Evolutionary conservation across 352 stramenopile species (phyloP).

Genomic region (Saprolegnia parasitica): DNA sequence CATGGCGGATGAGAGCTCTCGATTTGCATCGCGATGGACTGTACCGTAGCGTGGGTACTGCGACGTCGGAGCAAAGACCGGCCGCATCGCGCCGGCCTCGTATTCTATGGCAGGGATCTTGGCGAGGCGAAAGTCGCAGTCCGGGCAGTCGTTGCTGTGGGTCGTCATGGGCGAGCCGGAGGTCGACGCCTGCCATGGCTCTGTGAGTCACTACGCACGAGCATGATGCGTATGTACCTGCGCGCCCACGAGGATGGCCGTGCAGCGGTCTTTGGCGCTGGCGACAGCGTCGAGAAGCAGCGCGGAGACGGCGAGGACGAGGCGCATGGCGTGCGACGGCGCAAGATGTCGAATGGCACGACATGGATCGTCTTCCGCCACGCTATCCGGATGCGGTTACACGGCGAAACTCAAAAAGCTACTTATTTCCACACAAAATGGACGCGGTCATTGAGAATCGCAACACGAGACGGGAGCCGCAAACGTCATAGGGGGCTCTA

Average conservation of each 20-base stretch:
- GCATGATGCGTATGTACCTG: constrained; percentile 42
- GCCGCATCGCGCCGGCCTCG: constrained; percentile 39
- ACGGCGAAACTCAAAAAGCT: too few species aligned
- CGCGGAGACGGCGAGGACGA: not conserved
- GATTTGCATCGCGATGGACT: not conserved
- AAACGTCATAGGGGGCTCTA: too few species aligned
- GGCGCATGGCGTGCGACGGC: not conserved
- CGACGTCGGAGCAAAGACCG: constrained; percentile 53
- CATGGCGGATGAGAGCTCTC: not conserved
- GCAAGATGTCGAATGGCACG: not conserved
- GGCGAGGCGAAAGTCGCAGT: constrained; percentile 73
- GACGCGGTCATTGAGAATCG: too few species aligned
- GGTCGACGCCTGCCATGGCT: constrained; percentile 41
- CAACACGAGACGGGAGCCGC: too few species aligned
- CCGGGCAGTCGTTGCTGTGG: constrained; percentile 79
- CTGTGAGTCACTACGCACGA: not conserved
- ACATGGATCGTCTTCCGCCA: too few species aligned
- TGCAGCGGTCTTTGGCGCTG: constrained; percentile 44
- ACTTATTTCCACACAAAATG: too few species aligned
- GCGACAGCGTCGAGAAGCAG: not conserved
- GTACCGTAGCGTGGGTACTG: constrained; percentile 75
- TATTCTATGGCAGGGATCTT: constrained; percentile 65
- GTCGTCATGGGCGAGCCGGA: constrained; percentile 72
- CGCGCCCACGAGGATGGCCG: constrained; percentile 67
- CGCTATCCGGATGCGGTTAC: too few species aligned